Base-by-base conservation (phyloP, 2,329 filamentous ascomycete species). In the Penicillium sp. region DNA sequence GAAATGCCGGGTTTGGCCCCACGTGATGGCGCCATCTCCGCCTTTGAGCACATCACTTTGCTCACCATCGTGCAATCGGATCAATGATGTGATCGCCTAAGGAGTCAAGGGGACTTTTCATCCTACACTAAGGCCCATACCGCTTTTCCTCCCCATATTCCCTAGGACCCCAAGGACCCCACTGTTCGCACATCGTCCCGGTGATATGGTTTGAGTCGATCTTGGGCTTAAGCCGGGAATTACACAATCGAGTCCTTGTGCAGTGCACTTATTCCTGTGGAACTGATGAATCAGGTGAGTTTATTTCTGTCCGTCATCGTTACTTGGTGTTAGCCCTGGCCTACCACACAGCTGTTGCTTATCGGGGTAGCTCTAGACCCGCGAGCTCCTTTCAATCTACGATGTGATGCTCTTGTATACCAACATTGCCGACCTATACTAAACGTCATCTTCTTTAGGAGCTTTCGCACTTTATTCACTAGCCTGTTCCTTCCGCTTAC, bases 21-120 rank as follows among this genome's bases (percentile, higher is more conserved):
- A 55, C 55, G 55, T 53, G 50, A 57, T 57, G 50, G 53, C 55
- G 53, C 53, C 50, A 57, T 57, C 53, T 57, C 55, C 53, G 46
- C 50, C 32, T 45, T 31, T 13, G 31, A 44, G 45, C 48, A 54
- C 45, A 32, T 50, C 48, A 45, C 35, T 35, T 35, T 15, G 39
- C 39, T 27, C 39, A 42, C 27, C 27, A 28, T 28, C 27, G 8
- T 35, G n/a, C n/a, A 28, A 28, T 27, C 25, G 25, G 8, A 28
- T 6, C 33, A 10, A 39, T 39, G 37, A 39, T 39, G 37, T 39
- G 37, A 39, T 39, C 37, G 6, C 25, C 25, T 18, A 18, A 18
- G 15, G 20, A 23, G 20, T 23, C n/a, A 18, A 18, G 6, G 8
- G 18, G 18, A 18, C 18, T 37, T 10, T 10, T 37, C 28, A 29